Percentiles rank a stretch among this genome's conserved stretches.
Conservation (phyloP, 805 yeast species). For the Torulaspora gathmanii region DNA sequence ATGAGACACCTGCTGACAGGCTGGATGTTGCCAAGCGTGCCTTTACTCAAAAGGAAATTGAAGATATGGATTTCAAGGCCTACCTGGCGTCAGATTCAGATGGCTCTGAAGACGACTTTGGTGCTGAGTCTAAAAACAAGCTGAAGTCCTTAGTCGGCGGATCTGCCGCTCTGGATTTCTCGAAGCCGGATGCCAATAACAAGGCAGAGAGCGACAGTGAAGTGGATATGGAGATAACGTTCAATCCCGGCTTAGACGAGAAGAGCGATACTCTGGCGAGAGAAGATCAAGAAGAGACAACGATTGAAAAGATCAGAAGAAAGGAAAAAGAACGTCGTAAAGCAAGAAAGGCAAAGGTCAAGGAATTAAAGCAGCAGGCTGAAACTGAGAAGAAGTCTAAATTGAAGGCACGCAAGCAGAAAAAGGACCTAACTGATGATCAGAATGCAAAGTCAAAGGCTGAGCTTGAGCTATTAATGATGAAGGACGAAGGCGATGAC, state of each 20-base stretch:
- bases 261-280: constrained; percentile 32
- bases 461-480: constrained; percentile 67
- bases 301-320: constrained; percentile 74
- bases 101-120: constrained; percentile 44
- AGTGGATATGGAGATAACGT: constrained; percentile 92
- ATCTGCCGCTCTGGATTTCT: constrained; percentile 36
- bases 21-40: constrained; percentile 68
- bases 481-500: constrained; percentile 52
- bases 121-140: constrained; percentile 45
- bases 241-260: constrained; percentile 76
- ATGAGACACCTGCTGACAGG: constrained; percentile 93
- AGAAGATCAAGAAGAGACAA: constrained; percentile 55
- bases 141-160: constrained; percentile 55
- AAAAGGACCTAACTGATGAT: constrained; percentile 23
- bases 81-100: constrained; percentile 79
- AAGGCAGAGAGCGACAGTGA: constrained; percentile 51
- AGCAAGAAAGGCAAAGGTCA: constrained; percentile 71
- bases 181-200: constrained; percentile 7
- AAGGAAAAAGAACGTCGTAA: constrained; percentile 92
- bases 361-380: constrained; percentile 51
- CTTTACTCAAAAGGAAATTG: constrained; percentile 82
- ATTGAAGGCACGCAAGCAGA: constrained; percentile 32
- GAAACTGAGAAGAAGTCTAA: constrained; percentile 48
- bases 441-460: constrained; percentile 46
- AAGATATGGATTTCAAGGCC: constrained; percentile 87